phyloP scores from a whole-genome alignment of 225 moss, liverwort and hornwort genomes.

The Pseudoscleropodium purum region DNA sequence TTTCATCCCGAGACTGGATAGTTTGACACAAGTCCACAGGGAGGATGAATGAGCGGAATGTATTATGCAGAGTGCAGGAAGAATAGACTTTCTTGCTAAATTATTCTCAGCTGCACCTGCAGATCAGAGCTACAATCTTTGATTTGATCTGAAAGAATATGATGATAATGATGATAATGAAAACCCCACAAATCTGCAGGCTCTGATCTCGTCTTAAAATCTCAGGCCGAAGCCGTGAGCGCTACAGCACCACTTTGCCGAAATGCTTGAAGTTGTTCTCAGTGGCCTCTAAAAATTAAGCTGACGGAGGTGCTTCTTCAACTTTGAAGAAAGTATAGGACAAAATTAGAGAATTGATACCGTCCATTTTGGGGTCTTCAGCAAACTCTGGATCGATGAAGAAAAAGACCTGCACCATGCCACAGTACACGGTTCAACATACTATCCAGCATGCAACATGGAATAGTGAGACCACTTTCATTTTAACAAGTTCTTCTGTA shows the following conservation, averaged over 20 bases:
- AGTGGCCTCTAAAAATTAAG: background rate
- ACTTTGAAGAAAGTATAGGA: constrained; percentile 99
- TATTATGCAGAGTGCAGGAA: background rate
- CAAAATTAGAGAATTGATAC: constrained; percentile 71
- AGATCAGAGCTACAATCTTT: background rate
- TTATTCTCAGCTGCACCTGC: background rate
- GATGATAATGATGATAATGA: background rate
- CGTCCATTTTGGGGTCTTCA: constrained; percentile 84
- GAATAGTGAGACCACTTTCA: background rate
- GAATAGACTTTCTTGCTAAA: background rate
- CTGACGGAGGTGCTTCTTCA: constrained; percentile 39
- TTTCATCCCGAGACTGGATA: background rate
- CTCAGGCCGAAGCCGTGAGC: background rate
- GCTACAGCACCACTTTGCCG: background rate
- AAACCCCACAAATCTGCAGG: background rate
- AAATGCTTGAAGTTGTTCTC: background rate
- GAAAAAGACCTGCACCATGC: constrained; percentile 68
- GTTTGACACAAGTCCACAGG: background rate
- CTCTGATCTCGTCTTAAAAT: background rate
- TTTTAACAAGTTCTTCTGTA: background rate
- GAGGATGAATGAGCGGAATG: background rate
- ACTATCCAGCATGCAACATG: background rate
- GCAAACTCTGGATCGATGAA: constrained; percentile 94
- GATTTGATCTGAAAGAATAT: background rate
- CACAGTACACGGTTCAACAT: background rate